Evolutionary conservation across 371 early-diverging fungal species (phyloP).

Genomic region (Rhizopus stolonifer): DNA sequence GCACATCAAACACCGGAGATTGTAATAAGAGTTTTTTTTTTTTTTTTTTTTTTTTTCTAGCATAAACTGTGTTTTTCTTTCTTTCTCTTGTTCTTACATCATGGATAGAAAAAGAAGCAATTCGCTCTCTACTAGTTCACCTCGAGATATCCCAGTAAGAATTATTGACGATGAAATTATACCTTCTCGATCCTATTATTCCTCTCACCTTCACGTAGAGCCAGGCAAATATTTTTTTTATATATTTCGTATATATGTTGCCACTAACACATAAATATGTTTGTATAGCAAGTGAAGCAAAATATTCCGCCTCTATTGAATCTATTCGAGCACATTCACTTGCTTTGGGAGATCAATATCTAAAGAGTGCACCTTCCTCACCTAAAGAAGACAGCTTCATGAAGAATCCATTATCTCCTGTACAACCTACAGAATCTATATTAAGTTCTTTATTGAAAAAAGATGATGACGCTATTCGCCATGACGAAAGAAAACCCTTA

Average conservation of each 20-base stretch:
- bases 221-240: conserved; percentile 15
- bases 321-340: conserved; percentile 61
- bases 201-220: conserved; percentile 39
- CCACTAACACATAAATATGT: background rate
- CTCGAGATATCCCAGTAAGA: conserved; percentile 21
- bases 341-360: conserved; percentile 43
- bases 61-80: background rate
- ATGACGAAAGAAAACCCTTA: conserved; percentile 8
- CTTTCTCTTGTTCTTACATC: background rate
- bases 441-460: conserved; percentile 12
- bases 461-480: background rate
- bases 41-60: conserved; percentile 3
- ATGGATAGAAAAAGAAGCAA: conserved; percentile 3
- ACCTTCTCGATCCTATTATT: conserved; percentile 51
- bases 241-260: background rate
- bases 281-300: conserved; percentile 14
- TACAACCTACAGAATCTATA: conserved; percentile 13
- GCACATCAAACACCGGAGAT: background rate
- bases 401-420: conserved; percentile 12
- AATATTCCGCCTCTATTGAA: conserved; percentile 48
- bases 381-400: conserved; percentile 4
- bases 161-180: conserved; percentile 29
- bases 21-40: background rate
- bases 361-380: conserved; percentile 18
- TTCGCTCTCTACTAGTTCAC: conserved; percentile 3